Conservation (phyloP, 2,329 filamentous ascomycete species). For the Diaporthe sp. region DNA sequence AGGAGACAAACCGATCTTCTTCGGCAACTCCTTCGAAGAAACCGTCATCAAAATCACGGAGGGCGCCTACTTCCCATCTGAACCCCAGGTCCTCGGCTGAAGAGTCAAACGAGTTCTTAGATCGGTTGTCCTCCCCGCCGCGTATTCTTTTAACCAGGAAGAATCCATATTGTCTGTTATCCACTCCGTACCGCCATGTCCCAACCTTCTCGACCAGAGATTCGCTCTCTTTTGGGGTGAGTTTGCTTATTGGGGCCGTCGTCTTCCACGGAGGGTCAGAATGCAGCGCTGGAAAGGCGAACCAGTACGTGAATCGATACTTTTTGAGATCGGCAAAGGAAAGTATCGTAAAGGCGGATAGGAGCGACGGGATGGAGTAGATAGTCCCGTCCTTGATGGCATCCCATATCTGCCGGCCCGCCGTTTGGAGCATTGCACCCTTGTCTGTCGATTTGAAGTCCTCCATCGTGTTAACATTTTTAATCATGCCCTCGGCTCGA, state of each 20-base stretch:
- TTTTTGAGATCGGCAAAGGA: conserved; percentile 98
- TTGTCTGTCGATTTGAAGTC: conserved; percentile 91
- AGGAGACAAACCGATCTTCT: conserved; percentile 86
- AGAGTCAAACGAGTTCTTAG: conserved; percentile 63
- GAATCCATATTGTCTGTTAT: conserved; percentile 90
- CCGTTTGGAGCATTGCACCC: conserved; percentile 79
- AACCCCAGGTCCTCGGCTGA: conserved; percentile 70
- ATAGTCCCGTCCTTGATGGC: conserved; percentile 97
- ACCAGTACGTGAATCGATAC: conserved; percentile 98
- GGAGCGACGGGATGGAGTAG: conserved; percentile 91
- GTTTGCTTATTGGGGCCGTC: conserved; percentile 63
- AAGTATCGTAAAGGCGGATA: conserved; percentile 89
- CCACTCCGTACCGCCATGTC: conserved; percentile 87
- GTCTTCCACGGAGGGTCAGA: conserved; percentile 88
- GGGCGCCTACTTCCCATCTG: conserved; percentile 81
- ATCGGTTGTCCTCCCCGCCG: conserved; percentile 49
- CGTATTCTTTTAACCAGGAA: conserved; percentile 89
- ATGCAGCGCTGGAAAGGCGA: conserved; percentile 93
- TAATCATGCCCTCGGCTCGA: conserved; percentile 92
- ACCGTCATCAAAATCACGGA: conserved; percentile 84
- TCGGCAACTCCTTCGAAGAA: conserved; percentile 83
- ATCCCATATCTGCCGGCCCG: conserved; percentile 93
- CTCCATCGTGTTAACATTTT: conserved; percentile 96
- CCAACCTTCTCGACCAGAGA: conserved; percentile 85
- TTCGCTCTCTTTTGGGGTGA: conserved; percentile 80